These are phyloP conservation scores for Metschnikowia santaceciliae DNA, from an alignment of 805 yeast species.

Conservation along the genomic window DNA sequence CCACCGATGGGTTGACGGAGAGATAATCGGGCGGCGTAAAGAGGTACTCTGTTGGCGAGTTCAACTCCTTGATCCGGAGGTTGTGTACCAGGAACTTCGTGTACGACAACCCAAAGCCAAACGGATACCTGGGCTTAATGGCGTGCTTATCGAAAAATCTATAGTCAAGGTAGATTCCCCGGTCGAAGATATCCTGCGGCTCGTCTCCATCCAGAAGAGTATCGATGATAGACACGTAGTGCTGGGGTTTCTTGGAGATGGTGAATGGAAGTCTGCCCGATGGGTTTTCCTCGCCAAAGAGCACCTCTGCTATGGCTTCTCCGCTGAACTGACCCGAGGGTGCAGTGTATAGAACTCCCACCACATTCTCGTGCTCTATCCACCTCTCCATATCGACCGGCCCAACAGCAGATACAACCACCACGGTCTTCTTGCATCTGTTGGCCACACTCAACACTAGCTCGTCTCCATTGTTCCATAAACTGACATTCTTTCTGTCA, in stretches of 20 bases:
- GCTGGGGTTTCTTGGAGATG: constrained; percentile 48
- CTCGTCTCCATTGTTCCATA: constrained; percentile 58
- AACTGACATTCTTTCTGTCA: constrained; percentile 49
- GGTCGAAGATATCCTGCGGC: constrained; percentile 44
- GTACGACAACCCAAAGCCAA: constrained; percentile 61
- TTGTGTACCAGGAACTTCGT: constrained; percentile 37
- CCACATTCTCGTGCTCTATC: constrained; percentile 56
- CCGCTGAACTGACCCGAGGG: constrained; percentile 60
- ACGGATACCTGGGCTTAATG: constrained; percentile 55
- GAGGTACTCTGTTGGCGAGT: constrained; percentile 42
- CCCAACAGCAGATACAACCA: constrained; percentile 58
- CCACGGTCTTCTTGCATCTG: constrained; percentile 51
- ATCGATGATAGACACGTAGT: constrained; percentile 45
- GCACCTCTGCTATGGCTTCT: constrained; percentile 51
- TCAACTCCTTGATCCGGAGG: constrained; percentile 39
- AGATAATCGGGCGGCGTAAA: constrained; percentile 45
- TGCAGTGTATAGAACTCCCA: constrained; percentile 52
- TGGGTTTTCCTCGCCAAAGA: constrained; percentile 61
- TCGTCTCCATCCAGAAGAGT: constrained; percentile 23
- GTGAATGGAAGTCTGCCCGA: constrained; percentile 64
- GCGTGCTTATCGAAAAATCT: constrained; percentile 53
- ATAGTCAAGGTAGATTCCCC: constrained; percentile 52
- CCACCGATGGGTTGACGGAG: constrained; percentile 38
- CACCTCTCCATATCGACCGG: constrained; percentile 55
- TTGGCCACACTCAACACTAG: constrained; percentile 47